Evolutionary conservation across 345 rosid species (phyloP).

Genomic region (Salix udensis): DNA sequence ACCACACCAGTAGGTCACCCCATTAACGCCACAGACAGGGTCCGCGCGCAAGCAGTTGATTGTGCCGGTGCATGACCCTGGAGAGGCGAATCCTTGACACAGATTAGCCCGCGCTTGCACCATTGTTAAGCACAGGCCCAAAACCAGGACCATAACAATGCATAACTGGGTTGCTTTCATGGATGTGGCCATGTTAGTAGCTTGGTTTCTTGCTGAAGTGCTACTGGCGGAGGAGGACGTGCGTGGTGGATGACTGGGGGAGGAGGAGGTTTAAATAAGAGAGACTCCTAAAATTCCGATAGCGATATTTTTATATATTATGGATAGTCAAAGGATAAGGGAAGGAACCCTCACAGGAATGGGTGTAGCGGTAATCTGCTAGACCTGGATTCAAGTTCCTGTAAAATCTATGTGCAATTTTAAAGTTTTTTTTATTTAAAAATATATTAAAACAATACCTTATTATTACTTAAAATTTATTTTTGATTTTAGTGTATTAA

Average conservation of each 20-base stretch:
- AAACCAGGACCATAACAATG: not conserved
- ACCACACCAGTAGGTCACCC: slow-evolving; percentile 27
- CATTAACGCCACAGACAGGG: slow-evolving; percentile 26
- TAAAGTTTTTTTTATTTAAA: too few species aligned
- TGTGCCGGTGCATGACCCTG: not conserved
- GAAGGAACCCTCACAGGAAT: too few species aligned
- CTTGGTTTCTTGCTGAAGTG: not conserved
- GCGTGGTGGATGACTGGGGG: not conserved
- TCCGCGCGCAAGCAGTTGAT: slow-evolving; percentile 17
- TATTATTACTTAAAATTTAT: too few species aligned
- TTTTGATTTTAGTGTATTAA: too few species aligned
- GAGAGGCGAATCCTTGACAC: slow-evolving; percentile 4
- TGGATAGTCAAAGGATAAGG: too few species aligned
- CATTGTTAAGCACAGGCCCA: not conserved
- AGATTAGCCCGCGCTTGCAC: slow-evolving; percentile 7
- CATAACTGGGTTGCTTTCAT: not conserved
- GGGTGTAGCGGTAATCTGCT: too few species aligned
- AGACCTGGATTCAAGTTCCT: too few species aligned
- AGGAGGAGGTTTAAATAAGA: not conserved
- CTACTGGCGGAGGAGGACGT: too few species aligned
- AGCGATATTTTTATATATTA: too few species aligned
- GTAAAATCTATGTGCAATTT: too few species aligned
- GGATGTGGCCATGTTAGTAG: not conserved
- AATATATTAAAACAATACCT: too few species aligned
- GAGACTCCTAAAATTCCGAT: too few species aligned